A percentile compares a stretch with the other conserved stretches of the same genome.
Conservation (phyloP, 2,329 filamentous ascomycete genomes). For the Sclerotinia nivalis region DNA sequence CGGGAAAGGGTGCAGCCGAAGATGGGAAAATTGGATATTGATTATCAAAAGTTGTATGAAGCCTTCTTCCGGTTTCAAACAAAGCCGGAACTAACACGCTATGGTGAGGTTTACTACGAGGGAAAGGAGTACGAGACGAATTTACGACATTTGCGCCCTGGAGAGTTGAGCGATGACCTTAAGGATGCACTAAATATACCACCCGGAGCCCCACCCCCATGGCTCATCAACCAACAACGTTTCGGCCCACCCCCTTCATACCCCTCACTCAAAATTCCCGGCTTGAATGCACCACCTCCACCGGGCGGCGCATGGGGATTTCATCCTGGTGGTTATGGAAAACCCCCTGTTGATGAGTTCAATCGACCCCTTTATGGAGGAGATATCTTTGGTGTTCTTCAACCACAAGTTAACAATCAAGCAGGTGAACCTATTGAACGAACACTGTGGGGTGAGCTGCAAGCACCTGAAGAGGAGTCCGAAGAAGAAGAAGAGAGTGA, state of each 20-base stretch:
- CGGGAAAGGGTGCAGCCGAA: slow-evolving; percentile 91
- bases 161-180: slow-evolving; percentile 84
- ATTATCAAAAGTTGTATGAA: slow-evolving; percentile 97
- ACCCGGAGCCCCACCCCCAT: slow-evolving; percentile 88
- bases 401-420: slow-evolving; percentile 60
- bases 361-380: slow-evolving; percentile 90
- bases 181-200: slow-evolving; percentile 94
- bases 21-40: slow-evolving; percentile 96
- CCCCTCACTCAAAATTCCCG: slow-evolving; percentile 90
- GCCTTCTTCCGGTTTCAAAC: slow-evolving; percentile 98
- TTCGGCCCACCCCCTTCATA: slow-evolving; percentile 93
- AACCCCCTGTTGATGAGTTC: slow-evolving; percentile 91
- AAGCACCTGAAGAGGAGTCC: slow-evolving; percentile 74
- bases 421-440: slow-evolving; percentile 81
- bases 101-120: slow-evolving; percentile 99
- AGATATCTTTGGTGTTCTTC: slow-evolving; percentile 84
- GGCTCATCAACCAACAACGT: slow-evolving; percentile 96
- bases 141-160: slow-evolving; percentile 82
- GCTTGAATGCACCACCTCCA: slow-evolving; percentile 89
- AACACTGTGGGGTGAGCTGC: slow-evolving; percentile 88
- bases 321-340: slow-evolving; percentile 92
- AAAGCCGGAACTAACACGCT: slow-evolving; percentile 89
- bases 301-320: slow-evolving; percentile 92
- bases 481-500: slow-evolving; percentile 63
- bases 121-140: slow-evolving; percentile 98